Conservation (phyloP, 108 stramenopile genomes). For the Aureococcus anophagefferens region DNA sequence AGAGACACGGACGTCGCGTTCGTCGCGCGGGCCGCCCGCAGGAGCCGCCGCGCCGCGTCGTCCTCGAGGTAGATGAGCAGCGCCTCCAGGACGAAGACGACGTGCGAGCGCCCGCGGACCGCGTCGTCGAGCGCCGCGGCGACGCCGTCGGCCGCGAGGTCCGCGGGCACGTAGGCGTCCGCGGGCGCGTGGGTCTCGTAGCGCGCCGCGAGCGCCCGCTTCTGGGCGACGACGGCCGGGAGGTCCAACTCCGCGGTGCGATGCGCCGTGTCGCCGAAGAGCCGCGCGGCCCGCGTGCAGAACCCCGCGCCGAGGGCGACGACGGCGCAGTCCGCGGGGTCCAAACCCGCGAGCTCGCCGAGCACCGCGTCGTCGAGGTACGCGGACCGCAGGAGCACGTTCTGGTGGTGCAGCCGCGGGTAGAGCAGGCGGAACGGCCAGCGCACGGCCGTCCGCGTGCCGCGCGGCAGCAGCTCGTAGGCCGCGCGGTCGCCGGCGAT, state of each 20-base stretch:
- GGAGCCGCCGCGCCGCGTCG: not conserved
- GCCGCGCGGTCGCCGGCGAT: not conserved
- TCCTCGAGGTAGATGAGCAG: not conserved
- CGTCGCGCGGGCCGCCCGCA: not conserved
- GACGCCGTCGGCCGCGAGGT: not conserved
- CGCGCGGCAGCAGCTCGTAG: not conserved
- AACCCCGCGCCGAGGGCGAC: not conserved
- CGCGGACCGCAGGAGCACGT: not conserved
- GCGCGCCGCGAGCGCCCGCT: not conserved
- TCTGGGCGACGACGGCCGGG: not conserved
- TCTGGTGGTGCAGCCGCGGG: not conserved
- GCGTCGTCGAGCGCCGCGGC: not conserved
- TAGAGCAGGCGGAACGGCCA: not conserved
- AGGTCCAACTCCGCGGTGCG: not conserved
- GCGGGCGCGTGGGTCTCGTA: no score
- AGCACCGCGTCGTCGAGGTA: not conserved
- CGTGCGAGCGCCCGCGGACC: not conserved
- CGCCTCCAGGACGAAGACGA: not conserved
- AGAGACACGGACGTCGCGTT: not conserved
- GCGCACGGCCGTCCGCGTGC: not conserved
- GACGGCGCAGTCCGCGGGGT: not conserved
- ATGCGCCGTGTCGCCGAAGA: not conserved
- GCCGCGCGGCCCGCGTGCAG: not conserved
- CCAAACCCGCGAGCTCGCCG: not conserved
- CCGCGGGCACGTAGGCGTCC: not conserved